phyloP scores from a whole-genome alignment of 768 basidiomycete species.

The Ramaria sp. region DNA sequence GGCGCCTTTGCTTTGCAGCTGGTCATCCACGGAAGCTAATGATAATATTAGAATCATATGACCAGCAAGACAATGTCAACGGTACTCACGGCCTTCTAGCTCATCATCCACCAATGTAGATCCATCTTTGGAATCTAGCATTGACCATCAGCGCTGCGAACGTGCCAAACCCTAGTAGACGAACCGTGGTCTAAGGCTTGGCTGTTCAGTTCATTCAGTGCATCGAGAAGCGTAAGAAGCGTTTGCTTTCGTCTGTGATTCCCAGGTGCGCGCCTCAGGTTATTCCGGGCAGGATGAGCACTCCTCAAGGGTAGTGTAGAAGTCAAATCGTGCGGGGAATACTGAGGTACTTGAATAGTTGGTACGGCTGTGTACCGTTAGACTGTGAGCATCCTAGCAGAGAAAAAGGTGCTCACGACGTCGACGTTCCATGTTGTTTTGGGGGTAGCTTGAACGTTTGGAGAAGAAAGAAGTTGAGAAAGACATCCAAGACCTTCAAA shows the following conservation, averaged over 20 bases:
- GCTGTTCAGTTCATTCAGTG: conserved; percentile 31
- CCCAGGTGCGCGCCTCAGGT: not conserved
- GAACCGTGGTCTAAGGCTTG: conserved; percentile 24
- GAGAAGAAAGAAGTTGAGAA: not conserved
- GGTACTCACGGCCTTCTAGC: conserved; percentile 50
- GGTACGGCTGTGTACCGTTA: not conserved
- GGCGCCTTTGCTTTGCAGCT: conserved; percentile 55
- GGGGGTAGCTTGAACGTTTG: not conserved
- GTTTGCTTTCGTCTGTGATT: conserved; percentile 30
- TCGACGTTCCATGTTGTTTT: not conserved
- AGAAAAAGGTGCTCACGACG: not conserved
- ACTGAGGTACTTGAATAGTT: not conserved
- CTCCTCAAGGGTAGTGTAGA: not conserved
- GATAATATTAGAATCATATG: not conserved
- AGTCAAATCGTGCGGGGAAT: conserved; percentile 1
- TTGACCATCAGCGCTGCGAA: not conserved
- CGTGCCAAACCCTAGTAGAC: not conserved
- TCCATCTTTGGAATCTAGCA: conserved; percentile 8
- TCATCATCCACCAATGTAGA: conserved; percentile 48
- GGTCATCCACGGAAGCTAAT: conserved; percentile 55
- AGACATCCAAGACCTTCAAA: not conserved
- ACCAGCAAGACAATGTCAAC: too few relatives aligned
- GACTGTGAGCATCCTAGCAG: not conserved
- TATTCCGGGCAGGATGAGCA: not conserved
- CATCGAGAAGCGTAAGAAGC: conserved; percentile 35